Evolutionary conservation across 2,329 filamentous ascomycete genomes (phyloP).

Genomic region (Colletotrichum sp.): DNA sequence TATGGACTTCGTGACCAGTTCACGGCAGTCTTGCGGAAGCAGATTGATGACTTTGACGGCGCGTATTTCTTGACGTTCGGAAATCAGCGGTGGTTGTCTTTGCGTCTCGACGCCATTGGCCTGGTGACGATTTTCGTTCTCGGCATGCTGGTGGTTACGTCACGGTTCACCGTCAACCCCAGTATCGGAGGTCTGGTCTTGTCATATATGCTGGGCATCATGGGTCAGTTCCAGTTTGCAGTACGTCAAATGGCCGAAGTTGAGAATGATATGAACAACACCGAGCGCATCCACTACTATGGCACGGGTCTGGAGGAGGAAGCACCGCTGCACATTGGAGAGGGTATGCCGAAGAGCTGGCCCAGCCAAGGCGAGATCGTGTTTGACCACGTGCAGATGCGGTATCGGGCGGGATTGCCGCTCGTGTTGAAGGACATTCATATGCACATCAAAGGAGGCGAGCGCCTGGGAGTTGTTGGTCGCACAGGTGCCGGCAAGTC

Average conservation of each 20-base stretch:
- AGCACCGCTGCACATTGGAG: constrained; percentile 77
- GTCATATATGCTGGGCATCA: constrained; percentile 91
- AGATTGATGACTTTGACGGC: constrained; percentile 87
- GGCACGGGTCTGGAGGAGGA: constrained; percentile 86
- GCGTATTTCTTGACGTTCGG: constrained; percentile 95
- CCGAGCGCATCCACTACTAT: constrained; percentile 90
- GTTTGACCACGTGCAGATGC: constrained; percentile 78
- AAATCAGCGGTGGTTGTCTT: constrained; percentile 92
- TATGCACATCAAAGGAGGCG: constrained; percentile 58
- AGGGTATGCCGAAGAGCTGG: constrained; percentile 69
- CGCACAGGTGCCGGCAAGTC: constrained; percentile 38
- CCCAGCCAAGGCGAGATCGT: constrained; percentile 83
- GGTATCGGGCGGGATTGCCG: constrained; percentile 73
- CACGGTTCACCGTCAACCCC: constrained; percentile 82
- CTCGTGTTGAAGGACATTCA: constrained; percentile 67
- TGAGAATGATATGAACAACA: constrained; percentile 97
- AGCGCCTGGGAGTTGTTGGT: constrained; percentile 81
- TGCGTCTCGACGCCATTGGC: constrained; percentile 83
- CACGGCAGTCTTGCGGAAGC: constrained; percentile 68
- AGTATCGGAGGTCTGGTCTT: constrained; percentile 87
- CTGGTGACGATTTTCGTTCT: constrained; percentile 84
- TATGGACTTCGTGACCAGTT: constrained; percentile 84
- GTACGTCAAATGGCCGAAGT: constrained; percentile 93
- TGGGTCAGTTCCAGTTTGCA: constrained; percentile 94
- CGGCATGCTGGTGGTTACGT: constrained; percentile 91